A percentile compares a stretch with the other conserved stretches of the same genome.
Evolutionary conservation across 139 green algal species (phyloP).

Genomic region (Closterium sp.): DNA sequence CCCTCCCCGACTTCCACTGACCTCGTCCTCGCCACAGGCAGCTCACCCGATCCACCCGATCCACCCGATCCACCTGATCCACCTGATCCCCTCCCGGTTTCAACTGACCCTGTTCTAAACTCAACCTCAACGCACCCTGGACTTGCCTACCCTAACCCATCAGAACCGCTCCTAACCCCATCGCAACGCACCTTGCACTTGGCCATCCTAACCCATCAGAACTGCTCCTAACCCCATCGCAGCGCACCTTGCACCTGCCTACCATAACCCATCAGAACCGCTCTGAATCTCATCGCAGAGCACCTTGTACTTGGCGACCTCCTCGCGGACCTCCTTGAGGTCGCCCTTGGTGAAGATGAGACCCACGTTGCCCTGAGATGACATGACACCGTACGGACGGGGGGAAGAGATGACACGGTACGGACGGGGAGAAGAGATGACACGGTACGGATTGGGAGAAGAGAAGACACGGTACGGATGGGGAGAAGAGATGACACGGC

Average conservation of each 20-base stretch:
- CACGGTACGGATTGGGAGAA: no score
- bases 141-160: not conserved
- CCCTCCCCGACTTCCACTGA: no score
- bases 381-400: not conserved
- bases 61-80: no score
- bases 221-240: not conserved
- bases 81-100: no score
- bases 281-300: conserved; percentile 23
- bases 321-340: conserved; percentile 65
- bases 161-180: not conserved
- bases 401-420: not conserved
- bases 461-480: no score
- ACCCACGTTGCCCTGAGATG: conserved; percentile 87
- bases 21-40: no score
- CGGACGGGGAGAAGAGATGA: no score
- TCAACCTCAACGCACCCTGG: no score
- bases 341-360: conserved; percentile 92
- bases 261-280: conserved; percentile 56
- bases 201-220: no score
- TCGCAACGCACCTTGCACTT: not conserved
- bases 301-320: conserved; percentile 90
- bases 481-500: no score
- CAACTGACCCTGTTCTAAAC: no score
- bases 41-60: no score
- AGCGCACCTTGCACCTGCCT: conserved; percentile 58